Base-by-base conservation (phyloP, 768 basidiomycete genomes). In the Kwoniella dejecticola region DNA sequence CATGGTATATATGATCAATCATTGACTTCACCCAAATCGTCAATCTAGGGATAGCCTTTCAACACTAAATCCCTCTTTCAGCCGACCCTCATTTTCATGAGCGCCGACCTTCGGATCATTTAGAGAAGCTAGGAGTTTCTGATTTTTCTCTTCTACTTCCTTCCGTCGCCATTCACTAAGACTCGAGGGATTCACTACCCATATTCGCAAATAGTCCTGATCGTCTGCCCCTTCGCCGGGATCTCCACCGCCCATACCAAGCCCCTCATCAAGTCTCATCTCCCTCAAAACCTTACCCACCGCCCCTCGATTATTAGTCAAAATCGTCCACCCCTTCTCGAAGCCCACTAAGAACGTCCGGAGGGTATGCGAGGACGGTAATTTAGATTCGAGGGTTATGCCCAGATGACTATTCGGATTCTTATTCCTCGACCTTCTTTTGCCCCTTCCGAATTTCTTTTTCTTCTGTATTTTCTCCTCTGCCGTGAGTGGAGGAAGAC, bases 221-320 rank as follows among this genome's bases (percentile, higher is more conserved):
- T 66, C 68, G 0, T 46, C 59, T 1, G 29, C 4, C 21, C 19
- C 42, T 29, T 62, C 23, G 33, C 41, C 52, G 8, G 4, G 38
- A 46, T 19, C 12, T 52, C 57, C 11, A 60, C n/a, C n/a, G n/a
- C 59, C 72, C 11, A 72, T 62, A 17, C 74, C 75, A 17, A 78
- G 76, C 29, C 67, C 68, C 29, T 70, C 69, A 21, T 48, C 23
- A 3, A 76, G 78, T 24, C 79, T 80, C 77, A 91, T 83, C 75
- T 88, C 88, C 62, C 85, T 82, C 61, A 91, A 62, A n/a, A 93
- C 81, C 23, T 86, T 86, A 70, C 83, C 86, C 24, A 92, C 85
- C 66, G 90, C 90, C 29, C 87, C 83, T 65, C 85, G 82, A 68
- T 95, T 94, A 8, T 90, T 90, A 3, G 91, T 93, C 48, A 94